phyloP scores from a whole-genome alignment of 78 protist species.

The Monocercomonoides exilis region DNA sequence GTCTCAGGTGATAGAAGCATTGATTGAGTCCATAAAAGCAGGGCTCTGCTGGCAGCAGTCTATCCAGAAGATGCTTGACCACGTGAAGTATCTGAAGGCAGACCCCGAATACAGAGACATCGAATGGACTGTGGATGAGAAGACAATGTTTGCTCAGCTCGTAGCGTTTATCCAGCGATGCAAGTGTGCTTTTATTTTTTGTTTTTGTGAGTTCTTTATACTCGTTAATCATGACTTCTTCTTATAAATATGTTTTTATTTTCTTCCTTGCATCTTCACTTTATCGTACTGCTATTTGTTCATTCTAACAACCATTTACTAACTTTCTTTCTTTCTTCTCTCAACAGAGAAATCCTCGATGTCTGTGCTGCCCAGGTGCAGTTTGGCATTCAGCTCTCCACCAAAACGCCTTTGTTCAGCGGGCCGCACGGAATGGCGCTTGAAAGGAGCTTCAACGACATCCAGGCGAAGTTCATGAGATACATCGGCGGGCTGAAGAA shows the following conservation, averaged over 20 bases:
- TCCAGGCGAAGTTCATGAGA: conserved; percentile 42
- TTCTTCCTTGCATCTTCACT: background rate
- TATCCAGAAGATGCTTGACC: conserved; percentile 7
- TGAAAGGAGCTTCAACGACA: conserved; percentile 20
- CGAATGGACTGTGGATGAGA: conserved; percentile 32
- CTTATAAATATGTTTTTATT: background rate
- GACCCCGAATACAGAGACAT: background rate
- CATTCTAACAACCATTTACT: background rate
- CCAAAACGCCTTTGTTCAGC: conserved; percentile 32
- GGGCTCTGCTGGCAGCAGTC: conserved; percentile 25
- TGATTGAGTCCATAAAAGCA: background rate
- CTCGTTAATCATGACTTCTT: background rate
- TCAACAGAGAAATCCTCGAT: conserved; percentile 46
- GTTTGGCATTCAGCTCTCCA: conserved; percentile 31
- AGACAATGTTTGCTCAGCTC: conserved; percentile 58
- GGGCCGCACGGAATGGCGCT: conserved; percentile 50
- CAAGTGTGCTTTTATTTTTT: too few species aligned
- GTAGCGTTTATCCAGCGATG: conserved; percentile 83
- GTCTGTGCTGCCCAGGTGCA: conserved; percentile 68
- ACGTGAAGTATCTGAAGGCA: background rate
- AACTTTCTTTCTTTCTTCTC: background rate
- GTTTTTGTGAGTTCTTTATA: too few species aligned
- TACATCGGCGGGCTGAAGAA: conserved; percentile 19
- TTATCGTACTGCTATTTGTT: background rate
- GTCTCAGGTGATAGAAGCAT: background rate